Conservation (phyloP, 352 stramenopile genomes). For the Peronospora farinosa region DNA sequence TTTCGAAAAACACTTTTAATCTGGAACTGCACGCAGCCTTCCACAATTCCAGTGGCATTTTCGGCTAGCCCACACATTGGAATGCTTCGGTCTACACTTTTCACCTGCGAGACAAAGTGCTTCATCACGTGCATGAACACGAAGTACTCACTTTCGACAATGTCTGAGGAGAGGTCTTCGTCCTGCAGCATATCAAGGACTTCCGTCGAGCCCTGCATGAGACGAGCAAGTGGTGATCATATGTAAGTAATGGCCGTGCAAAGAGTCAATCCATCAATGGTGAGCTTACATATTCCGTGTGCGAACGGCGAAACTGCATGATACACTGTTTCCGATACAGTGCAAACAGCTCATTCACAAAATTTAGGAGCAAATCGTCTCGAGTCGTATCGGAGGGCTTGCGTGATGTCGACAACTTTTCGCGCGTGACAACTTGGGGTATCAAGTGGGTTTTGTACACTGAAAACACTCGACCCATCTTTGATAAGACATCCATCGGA, state of each 20-base stretch:
- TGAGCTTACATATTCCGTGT: constrained; percentile 52
- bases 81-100: constrained; percentile 46
- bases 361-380: constrained; percentile 64
- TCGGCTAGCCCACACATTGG: constrained; percentile 46
- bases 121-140: constrained; percentile 82
- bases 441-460: constrained; percentile 67
- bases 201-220: constrained; percentile 42
- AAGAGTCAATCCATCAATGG: background rate
- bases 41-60: constrained; percentile 46
- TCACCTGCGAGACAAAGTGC: constrained; percentile 59
- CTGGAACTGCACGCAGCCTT: constrained; percentile 69
- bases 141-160: constrained; percentile 62
- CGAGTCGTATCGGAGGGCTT: constrained; percentile 40
- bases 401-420: constrained; percentile 29
- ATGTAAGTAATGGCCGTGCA: background rate
- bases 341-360: constrained; percentile 62
- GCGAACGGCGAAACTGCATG: constrained; percentile 45
- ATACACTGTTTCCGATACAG: constrained; percentile 49
- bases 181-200: constrained; percentile 25
- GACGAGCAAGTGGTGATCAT: constrained; percentile 4
- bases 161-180: constrained; percentile 20
- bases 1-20: constrained; percentile 68
- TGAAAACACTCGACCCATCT: constrained; percentile 49
- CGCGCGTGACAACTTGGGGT: constrained; percentile 38
- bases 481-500: constrained; percentile 41